These are phyloP conservation scores for Metschnikowia hibisci DNA, from an alignment of 805 yeast species.

Conservation along the genomic window DNA sequence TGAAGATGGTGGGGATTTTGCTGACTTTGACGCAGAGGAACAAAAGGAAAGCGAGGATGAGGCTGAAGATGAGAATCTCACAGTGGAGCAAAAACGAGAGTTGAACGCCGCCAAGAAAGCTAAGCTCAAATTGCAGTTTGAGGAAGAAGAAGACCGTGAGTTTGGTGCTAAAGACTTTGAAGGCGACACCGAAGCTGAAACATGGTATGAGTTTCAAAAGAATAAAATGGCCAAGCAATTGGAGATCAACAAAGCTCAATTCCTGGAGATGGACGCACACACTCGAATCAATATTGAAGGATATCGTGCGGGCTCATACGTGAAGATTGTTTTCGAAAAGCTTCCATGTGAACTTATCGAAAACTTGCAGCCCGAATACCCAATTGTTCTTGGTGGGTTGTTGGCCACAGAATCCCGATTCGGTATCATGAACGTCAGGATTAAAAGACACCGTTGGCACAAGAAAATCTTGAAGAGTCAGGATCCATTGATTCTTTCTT, in stretches of 20 bases:
- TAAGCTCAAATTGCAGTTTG: constrained; percentile 82
- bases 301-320: constrained; percentile 88
- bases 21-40: constrained; percentile 52
- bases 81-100: constrained; percentile 70
- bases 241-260: constrained; percentile 84
- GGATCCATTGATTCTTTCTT: constrained; percentile 88
- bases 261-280: constrained; percentile 68
- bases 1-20: constrained; percentile 39
- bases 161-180: constrained; percentile 79
- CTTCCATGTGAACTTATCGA: constrained; percentile 89
- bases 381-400: constrained; percentile 87
- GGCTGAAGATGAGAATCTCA: constrained; percentile 38
- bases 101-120: constrained; percentile 88
- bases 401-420: constrained; percentile 87
- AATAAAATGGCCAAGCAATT: constrained; percentile 95
- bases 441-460: constrained; percentile 99
- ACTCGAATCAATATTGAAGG: constrained; percentile 86
- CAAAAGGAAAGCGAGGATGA: constrained; percentile 44
- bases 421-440: constrained; percentile 88
- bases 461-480: constrained; percentile 91
- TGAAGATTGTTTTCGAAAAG: constrained; percentile 75
- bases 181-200: constrained; percentile 70
- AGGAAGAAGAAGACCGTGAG: constrained; percentile 63
- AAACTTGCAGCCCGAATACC: constrained; percentile 79
- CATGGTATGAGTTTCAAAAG: constrained; percentile 97